Evolutionary conservation across 2,329 filamentous ascomycete species (phyloP).

Genomic region (Xylariaceae sp.): DNA sequence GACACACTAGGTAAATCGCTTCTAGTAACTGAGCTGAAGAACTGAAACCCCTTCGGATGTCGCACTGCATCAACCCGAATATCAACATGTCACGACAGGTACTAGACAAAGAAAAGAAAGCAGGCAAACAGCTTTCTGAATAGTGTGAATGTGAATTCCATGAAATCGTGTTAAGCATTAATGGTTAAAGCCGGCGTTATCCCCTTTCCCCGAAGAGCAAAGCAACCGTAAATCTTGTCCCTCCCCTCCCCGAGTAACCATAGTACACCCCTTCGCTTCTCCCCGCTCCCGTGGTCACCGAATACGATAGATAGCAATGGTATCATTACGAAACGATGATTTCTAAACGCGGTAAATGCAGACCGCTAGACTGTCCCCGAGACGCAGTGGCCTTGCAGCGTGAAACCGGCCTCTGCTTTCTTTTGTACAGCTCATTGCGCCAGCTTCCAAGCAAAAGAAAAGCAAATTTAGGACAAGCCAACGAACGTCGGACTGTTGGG

Average conservation of each 20-base stretch:
- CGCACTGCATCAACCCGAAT: no score
- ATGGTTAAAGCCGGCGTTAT: constrained; percentile 4
- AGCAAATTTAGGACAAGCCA: constrained; percentile 25
- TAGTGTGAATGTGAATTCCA: not conserved
- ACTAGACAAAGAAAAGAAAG: no score
- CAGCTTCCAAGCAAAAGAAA: not conserved
- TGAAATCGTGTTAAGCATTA: not conserved
- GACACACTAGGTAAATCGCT: no score
- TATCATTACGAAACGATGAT: constrained; percentile 10
- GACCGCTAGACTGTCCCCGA: not conserved
- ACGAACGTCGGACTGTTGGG: constrained; percentile 33
- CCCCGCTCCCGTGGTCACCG: not conserved
- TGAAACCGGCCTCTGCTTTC: not conserved
- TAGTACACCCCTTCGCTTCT: constrained; percentile 1
- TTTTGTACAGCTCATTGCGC: constrained; percentile 14
- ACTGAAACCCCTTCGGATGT: no score
- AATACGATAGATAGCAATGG: constrained; percentile 4
- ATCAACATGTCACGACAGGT: no score
- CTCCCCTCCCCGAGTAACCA: not conserved
- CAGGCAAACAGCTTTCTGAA: not conserved
- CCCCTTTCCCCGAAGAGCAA: not conserved
- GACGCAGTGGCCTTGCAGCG: not conserved
- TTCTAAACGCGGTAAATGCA: constrained; percentile 10
- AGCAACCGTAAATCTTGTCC: not conserved
- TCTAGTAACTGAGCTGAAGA: no score